phyloP scores from a whole-genome alignment of 2,329 filamentous ascomycete genomes.

The Alternaria longipes region DNA sequence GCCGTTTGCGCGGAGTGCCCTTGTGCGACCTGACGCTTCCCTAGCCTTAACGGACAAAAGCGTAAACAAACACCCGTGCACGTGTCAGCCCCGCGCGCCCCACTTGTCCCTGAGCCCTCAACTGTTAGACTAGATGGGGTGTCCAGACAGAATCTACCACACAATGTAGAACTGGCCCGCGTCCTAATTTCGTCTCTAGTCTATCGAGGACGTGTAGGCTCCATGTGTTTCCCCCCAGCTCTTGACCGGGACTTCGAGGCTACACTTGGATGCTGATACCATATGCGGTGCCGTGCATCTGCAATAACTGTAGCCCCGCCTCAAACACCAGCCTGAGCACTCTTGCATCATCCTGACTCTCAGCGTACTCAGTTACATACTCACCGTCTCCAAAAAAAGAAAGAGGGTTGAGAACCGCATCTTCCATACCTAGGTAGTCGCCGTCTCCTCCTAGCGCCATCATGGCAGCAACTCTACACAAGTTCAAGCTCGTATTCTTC shows the following conservation, averaged over 20 bases:
- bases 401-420: too few species aligned
- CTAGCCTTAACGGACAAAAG: slow-evolving; percentile 27
- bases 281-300: background rate
- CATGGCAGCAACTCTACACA: slow-evolving; percentile 22
- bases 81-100: slow-evolving; percentile 28
- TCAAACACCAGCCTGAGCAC: background rate
- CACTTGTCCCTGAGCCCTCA: slow-evolving; percentile 4
- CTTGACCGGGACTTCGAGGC: background rate
- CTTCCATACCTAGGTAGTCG: too few species aligned
- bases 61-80: slow-evolving; percentile 31
- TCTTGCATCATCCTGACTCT: background rate
- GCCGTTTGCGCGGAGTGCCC: slow-evolving; percentile 15
- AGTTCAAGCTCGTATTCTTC: slow-evolving; percentile 59
- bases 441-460: background rate
- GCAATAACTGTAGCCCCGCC: background rate
- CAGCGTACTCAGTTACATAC: background rate
- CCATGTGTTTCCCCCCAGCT: background rate
- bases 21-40: slow-evolving; percentile 17
- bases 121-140: background rate
- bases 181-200: background rate
- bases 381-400: background rate
- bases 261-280: background rate
- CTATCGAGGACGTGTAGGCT: background rate
- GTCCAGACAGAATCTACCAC: background rate
- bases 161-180: background rate